phyloP scores from a whole-genome alignment of 768 basidiomycete genomes.

The Dacryopinax spathularia region DNA sequence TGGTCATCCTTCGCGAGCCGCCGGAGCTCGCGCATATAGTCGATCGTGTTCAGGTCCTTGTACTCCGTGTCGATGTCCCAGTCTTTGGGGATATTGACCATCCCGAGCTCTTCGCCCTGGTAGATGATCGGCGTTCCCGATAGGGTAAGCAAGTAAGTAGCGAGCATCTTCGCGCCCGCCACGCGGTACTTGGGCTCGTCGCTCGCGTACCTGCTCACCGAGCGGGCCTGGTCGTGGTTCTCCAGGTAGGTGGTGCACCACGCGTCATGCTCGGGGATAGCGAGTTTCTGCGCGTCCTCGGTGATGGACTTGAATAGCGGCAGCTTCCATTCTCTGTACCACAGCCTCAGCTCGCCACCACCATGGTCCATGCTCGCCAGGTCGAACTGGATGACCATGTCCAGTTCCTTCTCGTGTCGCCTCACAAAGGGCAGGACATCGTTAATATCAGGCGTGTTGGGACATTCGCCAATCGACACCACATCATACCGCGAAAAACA shows the following conservation, averaged over 20 bases:
- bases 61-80: slow-evolving; percentile 58
- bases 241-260: slow-evolving; percentile 60
- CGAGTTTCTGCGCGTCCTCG: slow-evolving; percentile 41
- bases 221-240: slow-evolving; percentile 55
- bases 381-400: slow-evolving; percentile 56
- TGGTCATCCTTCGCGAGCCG: slow-evolving; percentile 11
- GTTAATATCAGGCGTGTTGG: slow-evolving; percentile 39
- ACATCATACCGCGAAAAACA: slow-evolving; percentile 43
- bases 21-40: slow-evolving; percentile 42
- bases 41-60: slow-evolving; percentile 50
- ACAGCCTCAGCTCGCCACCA: slow-evolving; percentile 25
- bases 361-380: slow-evolving; percentile 43
- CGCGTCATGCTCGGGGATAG: slow-evolving; percentile 41
- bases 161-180: slow-evolving; percentile 48
- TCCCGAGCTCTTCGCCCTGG: slow-evolving; percentile 54
- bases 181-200: slow-evolving; percentile 42
- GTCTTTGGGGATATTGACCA: slow-evolving; percentile 43
- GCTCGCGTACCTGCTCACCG: slow-evolving; percentile 53
- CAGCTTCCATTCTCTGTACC: slow-evolving; percentile 37
- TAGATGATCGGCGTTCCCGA: slow-evolving; percentile 57
- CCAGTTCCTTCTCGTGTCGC: slow-evolving; percentile 40
- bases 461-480: slow-evolving; percentile 52
- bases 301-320: slow-evolving; percentile 35
- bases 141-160: slow-evolving; percentile 45
- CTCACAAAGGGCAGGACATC: slow-evolving; percentile 43